Evolutionary conservation across 805 yeast genomes (phyloP).

Genomic region (Sungouiella blattae): DNA sequence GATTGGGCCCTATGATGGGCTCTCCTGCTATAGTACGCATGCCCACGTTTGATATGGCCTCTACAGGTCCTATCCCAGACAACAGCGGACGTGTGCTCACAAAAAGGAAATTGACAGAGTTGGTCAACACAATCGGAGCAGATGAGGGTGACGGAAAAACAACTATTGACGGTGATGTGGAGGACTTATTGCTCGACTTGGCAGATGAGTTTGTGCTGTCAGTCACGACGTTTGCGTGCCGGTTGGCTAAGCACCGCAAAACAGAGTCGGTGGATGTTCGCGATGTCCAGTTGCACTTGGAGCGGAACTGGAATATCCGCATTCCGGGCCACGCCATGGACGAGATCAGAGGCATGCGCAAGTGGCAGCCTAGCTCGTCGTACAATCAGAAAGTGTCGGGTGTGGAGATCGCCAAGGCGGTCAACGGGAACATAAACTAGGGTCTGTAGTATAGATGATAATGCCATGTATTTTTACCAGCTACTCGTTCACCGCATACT

Average conservation of each 20-base stretch:
- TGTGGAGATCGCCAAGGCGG: conserved; percentile 62
- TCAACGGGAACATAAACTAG: conserved; percentile 43
- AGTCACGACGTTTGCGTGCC: conserved; percentile 90
- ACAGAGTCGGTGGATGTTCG: conserved; percentile 81
- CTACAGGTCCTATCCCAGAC: conserved; percentile 33
- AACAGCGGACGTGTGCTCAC: conserved; percentile 81
- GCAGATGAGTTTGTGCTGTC: conserved; percentile 94
- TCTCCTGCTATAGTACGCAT: conserved; percentile 73
- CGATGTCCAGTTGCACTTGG: conserved; percentile 89
- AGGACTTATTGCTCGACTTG: conserved; percentile 81
- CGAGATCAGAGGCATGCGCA: conserved; percentile 76
- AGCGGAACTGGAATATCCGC: conserved; percentile 90
- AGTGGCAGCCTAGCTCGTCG: conserved; percentile 60
- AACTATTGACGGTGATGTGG: conserved; percentile 91
- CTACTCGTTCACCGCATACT: conserved; percentile 4
- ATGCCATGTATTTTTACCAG: too few species aligned
- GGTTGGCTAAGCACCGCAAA: conserved; percentile 91
- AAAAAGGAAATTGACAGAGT: conserved; percentile 83
- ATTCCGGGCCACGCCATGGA: conserved; percentile 92
- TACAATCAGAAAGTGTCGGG: conserved; percentile 68
- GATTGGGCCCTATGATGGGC: conserved; percentile 57
- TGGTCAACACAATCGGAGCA: conserved; percentile 76
- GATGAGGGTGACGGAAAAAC: conserved; percentile 92
- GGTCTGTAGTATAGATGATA: too few species aligned
- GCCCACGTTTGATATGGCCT: conserved; percentile 72